phyloP scores from a whole-genome alignment of 495 filamentous ascomycete genomes.

The Penicillium longicatenatum region DNA sequence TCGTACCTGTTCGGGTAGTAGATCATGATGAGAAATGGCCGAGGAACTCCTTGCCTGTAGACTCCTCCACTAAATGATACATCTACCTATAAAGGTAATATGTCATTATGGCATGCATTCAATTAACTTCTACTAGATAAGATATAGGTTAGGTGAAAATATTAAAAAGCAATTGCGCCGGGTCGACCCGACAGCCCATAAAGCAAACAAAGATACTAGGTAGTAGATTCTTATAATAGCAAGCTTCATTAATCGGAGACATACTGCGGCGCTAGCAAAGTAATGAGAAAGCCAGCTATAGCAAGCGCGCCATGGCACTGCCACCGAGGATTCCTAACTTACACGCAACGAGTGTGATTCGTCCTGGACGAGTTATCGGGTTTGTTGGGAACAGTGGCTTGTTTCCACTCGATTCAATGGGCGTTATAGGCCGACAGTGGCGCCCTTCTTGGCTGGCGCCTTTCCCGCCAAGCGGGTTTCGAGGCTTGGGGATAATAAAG shows the following conservation, averaged over 20 bases:
- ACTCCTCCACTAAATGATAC: background rate
- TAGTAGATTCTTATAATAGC: background rate
- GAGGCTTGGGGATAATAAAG: constrained; percentile 5
- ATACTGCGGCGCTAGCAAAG: background rate
- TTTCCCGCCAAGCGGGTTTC: constrained; percentile 22
- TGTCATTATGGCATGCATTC: background rate
- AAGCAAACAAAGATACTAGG: background rate
- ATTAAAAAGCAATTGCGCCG: background rate
- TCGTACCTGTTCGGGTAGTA: constrained; percentile 23
- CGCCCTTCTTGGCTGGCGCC: constrained; percentile 23
- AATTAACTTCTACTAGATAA: background rate
- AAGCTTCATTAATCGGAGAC: constrained; percentile 7
- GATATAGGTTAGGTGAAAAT: background rate
- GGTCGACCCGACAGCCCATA: background rate
- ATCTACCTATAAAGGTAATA: background rate
- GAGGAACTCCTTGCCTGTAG: background rate
- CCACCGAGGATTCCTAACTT: constrained; percentile 2
- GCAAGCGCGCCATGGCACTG: constrained; percentile 13
- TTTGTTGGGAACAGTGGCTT: constrained; percentile 13
- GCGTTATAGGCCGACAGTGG: constrained; percentile 13
- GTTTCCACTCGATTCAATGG: background rate
- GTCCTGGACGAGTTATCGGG: constrained; percentile 9
- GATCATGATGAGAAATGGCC: constrained; percentile 8
- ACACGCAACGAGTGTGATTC: constrained; percentile 6
- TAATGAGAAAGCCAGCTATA: background rate